Evolutionary conservation across 2,329 filamentous ascomycete genomes (phyloP), one percentile per base, ranked within the genome.

Genomic region (Talaromyces sp.): DNA sequence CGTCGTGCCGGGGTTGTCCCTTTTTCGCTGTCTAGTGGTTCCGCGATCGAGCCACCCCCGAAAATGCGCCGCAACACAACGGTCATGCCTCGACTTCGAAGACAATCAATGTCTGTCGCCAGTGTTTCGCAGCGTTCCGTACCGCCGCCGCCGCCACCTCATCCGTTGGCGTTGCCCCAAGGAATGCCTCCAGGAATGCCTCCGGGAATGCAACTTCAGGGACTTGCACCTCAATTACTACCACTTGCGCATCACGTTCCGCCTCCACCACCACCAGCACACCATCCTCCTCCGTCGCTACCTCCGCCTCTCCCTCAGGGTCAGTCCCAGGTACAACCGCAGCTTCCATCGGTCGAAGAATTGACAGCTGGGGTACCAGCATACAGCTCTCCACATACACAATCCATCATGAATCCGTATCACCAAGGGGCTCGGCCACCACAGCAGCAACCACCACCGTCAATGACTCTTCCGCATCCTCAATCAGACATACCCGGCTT

Each of bases 1-100:
- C 87, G 90, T 67, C 89, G 94, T 66, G 94, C 94, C 49, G 95
- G 95, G 52, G 92, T 95, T 43, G 89, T 91, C 8, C 92, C 94
- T 1, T 97, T 97, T 78, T 87, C 89, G 3, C 81, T 92, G 35
- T 87, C 88, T 15, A 84, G 81, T 61, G 81, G 85, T 68, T 83
- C 85, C 43, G 41, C 56, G 17, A 74, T 82, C 62, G 84, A 89
- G 72, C 82, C 77, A 9, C 75, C 77, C 10, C 73, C 75, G 25
- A 73, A 77, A 67, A 65, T 72, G 22, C 75, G 77, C 63, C 73
- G 77, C 66, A 74, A 75, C 54, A 79, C 76, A 64, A 74, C 77
- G 39, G 77, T 76, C 50, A 66, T 78, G 54, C 73, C 79, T 63
- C 73, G 78, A 61, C 71, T 77, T 57, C 72, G 79, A 68, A 77